phyloP scores from a whole-genome alignment of 2,329 filamentous ascomycete genomes.

The Oidium heveae region DNA sequence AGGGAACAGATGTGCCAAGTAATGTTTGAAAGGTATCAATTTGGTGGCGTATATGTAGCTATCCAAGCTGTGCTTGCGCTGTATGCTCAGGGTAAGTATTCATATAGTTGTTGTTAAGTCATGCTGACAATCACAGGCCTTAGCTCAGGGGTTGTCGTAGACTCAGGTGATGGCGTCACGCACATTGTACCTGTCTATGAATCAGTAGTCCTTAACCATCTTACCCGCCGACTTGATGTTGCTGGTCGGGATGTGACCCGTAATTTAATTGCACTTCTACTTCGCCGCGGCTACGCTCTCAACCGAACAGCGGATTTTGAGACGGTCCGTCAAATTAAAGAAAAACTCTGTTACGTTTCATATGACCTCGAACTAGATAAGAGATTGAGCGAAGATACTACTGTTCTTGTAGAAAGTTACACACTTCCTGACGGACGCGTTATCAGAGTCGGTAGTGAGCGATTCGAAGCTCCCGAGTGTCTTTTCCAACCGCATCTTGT shows the following conservation, averaged over 20 bases:
- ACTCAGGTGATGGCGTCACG: slow-evolving; percentile 93
- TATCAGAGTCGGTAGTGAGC: slow-evolving; percentile 85
- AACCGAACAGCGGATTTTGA: slow-evolving; percentile 98
- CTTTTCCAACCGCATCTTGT: slow-evolving; percentile 96
- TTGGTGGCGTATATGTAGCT: slow-evolving; percentile 91
- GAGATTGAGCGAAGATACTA: slow-evolving; percentile 87
- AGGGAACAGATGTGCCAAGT: slow-evolving; percentile 95
- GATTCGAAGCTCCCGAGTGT: slow-evolving; percentile 94
- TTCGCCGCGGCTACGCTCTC: slow-evolving; percentile 82
- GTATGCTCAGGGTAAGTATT: slow-evolving; percentile 62
- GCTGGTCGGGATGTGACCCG: slow-evolving; percentile 94
- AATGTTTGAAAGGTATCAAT: slow-evolving; percentile 95
- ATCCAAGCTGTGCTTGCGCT: slow-evolving; percentile 91
- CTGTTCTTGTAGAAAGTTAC: slow-evolving; percentile 90
- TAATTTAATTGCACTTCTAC: slow-evolving; percentile 83
- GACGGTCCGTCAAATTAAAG: slow-evolving; percentile 96
- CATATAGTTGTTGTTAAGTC: background rate
- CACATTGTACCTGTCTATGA: slow-evolving; percentile 98
- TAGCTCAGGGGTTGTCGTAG: slow-evolving; percentile 87
- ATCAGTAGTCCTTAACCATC: slow-evolving; percentile 89
- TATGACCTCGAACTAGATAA: slow-evolving; percentile 96
- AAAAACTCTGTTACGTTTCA: slow-evolving; percentile 98
- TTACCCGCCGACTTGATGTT: slow-evolving; percentile 81
- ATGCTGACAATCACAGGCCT: slow-evolving; percentile 29
- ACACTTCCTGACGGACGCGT: slow-evolving; percentile 90